A percentile compares a stretch with the other conserved stretches of the same genome.
These are phyloP conservation scores for Barnettozyma populi DNA, from an alignment of 805 yeast genomes.

Conservation along the genomic window DNA sequence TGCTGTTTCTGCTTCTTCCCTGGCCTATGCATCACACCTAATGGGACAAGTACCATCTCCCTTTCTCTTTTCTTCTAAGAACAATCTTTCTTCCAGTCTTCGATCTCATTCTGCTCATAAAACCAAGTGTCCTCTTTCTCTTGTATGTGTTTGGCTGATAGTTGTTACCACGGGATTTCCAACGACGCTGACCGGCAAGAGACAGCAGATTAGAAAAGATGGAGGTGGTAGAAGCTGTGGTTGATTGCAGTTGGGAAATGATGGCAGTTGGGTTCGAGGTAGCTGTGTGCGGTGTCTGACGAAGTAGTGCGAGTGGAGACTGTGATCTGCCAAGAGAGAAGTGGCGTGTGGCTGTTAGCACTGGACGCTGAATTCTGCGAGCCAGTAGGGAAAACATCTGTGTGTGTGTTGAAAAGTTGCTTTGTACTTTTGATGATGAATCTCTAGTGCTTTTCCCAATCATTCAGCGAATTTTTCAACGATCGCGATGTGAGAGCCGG, in stretches of 20 bases:
- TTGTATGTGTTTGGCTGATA: conserved; percentile 90
- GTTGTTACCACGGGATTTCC: conserved; percentile 90
- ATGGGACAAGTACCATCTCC: conserved; percentile 89
- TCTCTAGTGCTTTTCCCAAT: neutral
- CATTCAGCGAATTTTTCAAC: neutral
- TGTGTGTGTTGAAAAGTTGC: neutral
- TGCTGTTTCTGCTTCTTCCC: neutral
- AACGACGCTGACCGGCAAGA: conserved; percentile 50
- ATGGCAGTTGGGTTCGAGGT: conserved; percentile 5
- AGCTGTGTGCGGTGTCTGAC: conserved; percentile 2
- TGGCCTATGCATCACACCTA: conserved; percentile 24
- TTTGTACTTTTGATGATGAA: neutral
- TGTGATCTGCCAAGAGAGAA: conserved; percentile 1
- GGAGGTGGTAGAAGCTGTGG: conserved; percentile 10
- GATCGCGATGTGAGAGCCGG: neutral
- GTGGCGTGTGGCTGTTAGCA: neutral
- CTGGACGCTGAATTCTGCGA: conserved; percentile 2
- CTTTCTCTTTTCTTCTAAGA: conserved; percentile 75
- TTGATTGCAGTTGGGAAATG: neutral
- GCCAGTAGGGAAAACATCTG: conserved; percentile 4
- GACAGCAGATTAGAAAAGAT: conserved; percentile 25
- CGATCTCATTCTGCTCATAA: conserved; percentile 74
- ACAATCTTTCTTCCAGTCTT: conserved; percentile 74
- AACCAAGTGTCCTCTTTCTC: conserved; percentile 87
- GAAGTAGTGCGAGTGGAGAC: conserved; percentile 3